A percentile compares a stretch with the other conserved stretches of the same genome.
Conservation (phyloP, 2,329 filamentous ascomycete species). For the Nectriaceae sp. region DNA sequence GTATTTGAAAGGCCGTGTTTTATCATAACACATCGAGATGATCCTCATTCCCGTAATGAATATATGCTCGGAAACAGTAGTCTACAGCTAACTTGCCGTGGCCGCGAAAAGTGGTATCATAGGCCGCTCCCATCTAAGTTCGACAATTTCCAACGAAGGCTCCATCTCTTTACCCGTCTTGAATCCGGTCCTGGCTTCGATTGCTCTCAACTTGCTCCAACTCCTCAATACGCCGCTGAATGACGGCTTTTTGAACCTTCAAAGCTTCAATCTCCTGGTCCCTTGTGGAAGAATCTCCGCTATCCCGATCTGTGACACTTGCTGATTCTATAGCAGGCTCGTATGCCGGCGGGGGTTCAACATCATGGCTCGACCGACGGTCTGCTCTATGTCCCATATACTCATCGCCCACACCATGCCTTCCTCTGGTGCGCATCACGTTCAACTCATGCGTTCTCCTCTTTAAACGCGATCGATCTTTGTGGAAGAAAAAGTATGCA, state of each 20-base stretch:
- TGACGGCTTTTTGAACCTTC: slow-evolving; percentile 36
- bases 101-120: slow-evolving; percentile 34
- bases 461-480: slow-evolving; percentile 20
- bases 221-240: slow-evolving; percentile 38
- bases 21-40: too few species aligned
- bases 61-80: neutral
- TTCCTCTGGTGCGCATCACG: slow-evolving; percentile 19
- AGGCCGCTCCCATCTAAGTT: neutral
- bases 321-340: slow-evolving; percentile 26
- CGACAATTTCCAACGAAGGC: neutral
- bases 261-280: slow-evolving; percentile 35
- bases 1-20: too few species aligned
- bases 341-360: slow-evolving; percentile 33
- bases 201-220: slow-evolving; percentile 30
- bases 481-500: slow-evolving; percentile 28
- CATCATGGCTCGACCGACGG: neutral
- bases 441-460: slow-evolving; percentile 26
- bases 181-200: slow-evolving; percentile 8
- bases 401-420: slow-evolving; percentile 11
- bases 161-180: slow-evolving; percentile 5
- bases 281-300: slow-evolving; percentile 19
- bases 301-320: slow-evolving; percentile 23
- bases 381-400: neutral
- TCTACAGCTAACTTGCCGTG: slow-evolving; percentile 17
- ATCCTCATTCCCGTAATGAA: too few species aligned